Conservation (phyloP, 1,284 basidiomycete genomes). For the Kwoniella shivajii region DNA sequence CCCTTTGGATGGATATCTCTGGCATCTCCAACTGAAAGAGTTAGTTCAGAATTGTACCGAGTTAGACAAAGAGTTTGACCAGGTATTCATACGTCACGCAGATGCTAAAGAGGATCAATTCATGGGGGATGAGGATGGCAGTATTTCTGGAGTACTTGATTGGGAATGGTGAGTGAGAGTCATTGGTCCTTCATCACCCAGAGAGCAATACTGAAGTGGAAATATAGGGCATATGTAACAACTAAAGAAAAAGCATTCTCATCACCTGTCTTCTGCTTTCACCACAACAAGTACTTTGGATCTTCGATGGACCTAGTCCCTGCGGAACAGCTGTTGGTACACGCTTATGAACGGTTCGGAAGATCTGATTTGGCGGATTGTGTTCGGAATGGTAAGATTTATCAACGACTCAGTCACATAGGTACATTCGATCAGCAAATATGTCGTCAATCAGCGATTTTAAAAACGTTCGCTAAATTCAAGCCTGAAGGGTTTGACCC, state of each 20-base stretch:
- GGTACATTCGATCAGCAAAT: too few relatives aligned
- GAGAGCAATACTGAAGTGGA: background rate
- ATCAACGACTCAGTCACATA: background rate
- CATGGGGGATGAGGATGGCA: slow-evolving; percentile 12
- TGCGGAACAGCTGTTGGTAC: slow-evolving; percentile 6
- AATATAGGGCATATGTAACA: slow-evolving; percentile 2
- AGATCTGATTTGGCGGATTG: slow-evolving; percentile 17
- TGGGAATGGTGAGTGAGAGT: slow-evolving; percentile 21
- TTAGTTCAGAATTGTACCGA: slow-evolving; percentile 3
- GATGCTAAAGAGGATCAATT: slow-evolving; percentile 16
- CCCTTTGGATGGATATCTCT: background rate
- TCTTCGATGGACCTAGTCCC: background rate
- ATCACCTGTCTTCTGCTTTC: background rate
- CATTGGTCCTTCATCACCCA: background rate
- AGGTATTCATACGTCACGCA: slow-evolving; percentile 16
- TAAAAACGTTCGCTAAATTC: too few relatives aligned
- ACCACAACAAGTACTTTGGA: background rate
- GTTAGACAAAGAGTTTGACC: slow-evolving; percentile 1
- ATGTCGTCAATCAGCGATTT: too few relatives aligned
- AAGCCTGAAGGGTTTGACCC: too few relatives aligned
- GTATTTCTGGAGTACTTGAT: slow-evolving; percentile 11
- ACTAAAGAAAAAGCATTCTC: slow-evolving; percentile 4
- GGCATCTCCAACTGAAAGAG: background rate
- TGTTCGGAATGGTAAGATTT: slow-evolving; percentile 4
- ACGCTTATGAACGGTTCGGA: slow-evolving; percentile 5